Evolutionary conservation across 169 alveolate genomes (phyloP).

Genomic region (Ichthyophthirius multifiliis): DNA sequence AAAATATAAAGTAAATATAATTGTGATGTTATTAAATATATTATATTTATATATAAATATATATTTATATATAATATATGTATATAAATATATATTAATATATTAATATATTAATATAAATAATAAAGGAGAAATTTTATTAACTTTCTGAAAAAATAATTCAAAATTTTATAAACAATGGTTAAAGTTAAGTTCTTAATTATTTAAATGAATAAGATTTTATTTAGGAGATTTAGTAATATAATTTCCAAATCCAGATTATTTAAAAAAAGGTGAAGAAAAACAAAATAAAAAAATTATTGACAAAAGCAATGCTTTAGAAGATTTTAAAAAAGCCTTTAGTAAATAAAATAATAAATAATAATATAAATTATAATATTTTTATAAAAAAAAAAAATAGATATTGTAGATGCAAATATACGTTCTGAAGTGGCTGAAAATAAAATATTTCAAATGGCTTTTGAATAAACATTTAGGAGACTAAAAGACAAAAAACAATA

Average conservation of each 20-base stretch:
- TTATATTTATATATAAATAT: too few relatives aligned
- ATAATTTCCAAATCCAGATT: constrained; percentile 18
- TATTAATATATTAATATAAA: too few relatives aligned
- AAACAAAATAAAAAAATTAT: background rate
- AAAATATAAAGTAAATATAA: background rate
- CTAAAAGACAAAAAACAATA: too few relatives aligned
- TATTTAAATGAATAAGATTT: background rate
- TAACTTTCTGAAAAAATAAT: too few relatives aligned
- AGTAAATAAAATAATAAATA: background rate
- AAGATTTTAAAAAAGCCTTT: background rate
- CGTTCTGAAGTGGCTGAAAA: background rate
- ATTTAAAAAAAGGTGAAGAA: background rate
- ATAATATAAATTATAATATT: background rate
- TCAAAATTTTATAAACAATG: background rate
- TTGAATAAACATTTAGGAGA: background rate
- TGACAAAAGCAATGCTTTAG: background rate
- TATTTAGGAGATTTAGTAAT: background rate
- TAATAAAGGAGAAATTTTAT: too few relatives aligned
- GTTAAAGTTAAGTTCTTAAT: background rate
- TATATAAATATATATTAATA: too few relatives aligned
- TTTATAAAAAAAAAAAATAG: background rate
- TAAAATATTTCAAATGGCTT: background rate
- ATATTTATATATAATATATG: too few relatives aligned
- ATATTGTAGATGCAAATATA: background rate
- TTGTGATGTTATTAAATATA: too few relatives aligned